Evolutionary conservation across 2,329 filamentous ascomycete genomes (phyloP), one percentile per base, ranked within the genome.

Genomic region (Fusarium equiseti): DNA sequence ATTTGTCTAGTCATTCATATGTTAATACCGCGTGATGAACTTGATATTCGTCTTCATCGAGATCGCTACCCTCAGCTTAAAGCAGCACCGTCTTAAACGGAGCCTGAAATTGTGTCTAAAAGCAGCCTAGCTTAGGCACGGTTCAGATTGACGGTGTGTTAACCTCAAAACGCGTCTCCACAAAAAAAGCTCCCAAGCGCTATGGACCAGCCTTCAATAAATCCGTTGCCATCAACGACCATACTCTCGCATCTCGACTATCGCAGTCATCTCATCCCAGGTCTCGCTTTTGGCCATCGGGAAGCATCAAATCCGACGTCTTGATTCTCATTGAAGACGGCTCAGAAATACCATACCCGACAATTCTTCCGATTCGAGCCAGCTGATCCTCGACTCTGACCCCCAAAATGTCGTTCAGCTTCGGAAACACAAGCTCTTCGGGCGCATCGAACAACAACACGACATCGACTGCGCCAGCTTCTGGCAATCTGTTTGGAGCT

Each of bases 401-500:
- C 57, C 48, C 63, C 66, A 75, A 59, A 64, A 84, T 83, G 81
- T 76, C 80, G 40, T 83, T 84, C 77, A 79, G 35, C 62, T 83
- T 84, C 72, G 77, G 78, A 66, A 71, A 76, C 59, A 65, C 74
- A 63, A 70, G 73, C 78, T 76, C 79, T 38, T 80, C 79, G 66
- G 68, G 75, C 71, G 79, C 76, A 52, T 68, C 78, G 20, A 68
- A 75, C 53, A 75, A 74, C 66, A 80, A 75, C 60, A 65, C 78
- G 10, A 78, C 77, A 12, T 78, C 75, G 24, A 77, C 81, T 73
- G 81, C 82, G 60, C 81, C 81, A 22, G 80, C 84, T 51, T 73
- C 80, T 8, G 80, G 80, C 16, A 73, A 77, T 22, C 71, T 85
- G 11, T 86, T 87, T 72, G 83, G 83, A 46, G 67, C 68, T 60